These are phyloP conservation scores for Drechslerella coelobrocha DNA, from an alignment of 2,329 filamentous ascomycete species.

Conservation along the genomic window DNA sequence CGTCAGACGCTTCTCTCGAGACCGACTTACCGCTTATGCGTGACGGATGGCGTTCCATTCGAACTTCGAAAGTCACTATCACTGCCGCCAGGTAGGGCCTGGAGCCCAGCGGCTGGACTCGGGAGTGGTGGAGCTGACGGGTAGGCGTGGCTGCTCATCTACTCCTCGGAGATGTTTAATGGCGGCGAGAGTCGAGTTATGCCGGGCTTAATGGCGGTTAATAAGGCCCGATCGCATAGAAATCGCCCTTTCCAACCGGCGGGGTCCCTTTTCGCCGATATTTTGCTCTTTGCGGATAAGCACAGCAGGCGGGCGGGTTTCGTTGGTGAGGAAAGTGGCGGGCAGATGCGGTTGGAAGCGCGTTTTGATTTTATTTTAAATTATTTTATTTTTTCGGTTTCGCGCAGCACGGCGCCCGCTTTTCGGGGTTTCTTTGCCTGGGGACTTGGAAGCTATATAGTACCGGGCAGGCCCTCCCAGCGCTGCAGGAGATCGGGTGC, in stretches of 20 bases:
- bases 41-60: constrained; percentile 38
- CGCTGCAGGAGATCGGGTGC: constrained; percentile 11
- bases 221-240: constrained; percentile 27
- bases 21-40: constrained; percentile 48
- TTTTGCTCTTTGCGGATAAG: constrained; percentile 38
- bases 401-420: constrained; percentile 24
- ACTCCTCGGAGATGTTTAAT: constrained; percentile 33
- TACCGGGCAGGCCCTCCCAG: constrained; percentile 39
- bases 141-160: constrained; percentile 50
- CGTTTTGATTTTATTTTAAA: constrained; percentile 20
- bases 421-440: constrained; percentile 34
- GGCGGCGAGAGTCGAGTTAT: neutral
- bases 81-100: constrained; percentile 39
- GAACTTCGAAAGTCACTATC: constrained; percentile 38
- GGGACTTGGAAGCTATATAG: constrained; percentile 49
- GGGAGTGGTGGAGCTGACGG: constrained; percentile 50
- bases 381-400: no score
- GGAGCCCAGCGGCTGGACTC: constrained; percentile 48
- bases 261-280: constrained; percentile 36
- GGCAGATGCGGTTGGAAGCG: constrained; percentile 50
- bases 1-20: constrained; percentile 13
- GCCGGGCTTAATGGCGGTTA: constrained; percentile 19
- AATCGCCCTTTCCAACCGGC: constrained; percentile 19
- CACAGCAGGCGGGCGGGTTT: constrained; percentile 29
- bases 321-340: constrained; percentile 46